phyloP scores from a whole-genome alignment of 768 basidiomycete species.

The Sarcomyxa edulis region DNA sequence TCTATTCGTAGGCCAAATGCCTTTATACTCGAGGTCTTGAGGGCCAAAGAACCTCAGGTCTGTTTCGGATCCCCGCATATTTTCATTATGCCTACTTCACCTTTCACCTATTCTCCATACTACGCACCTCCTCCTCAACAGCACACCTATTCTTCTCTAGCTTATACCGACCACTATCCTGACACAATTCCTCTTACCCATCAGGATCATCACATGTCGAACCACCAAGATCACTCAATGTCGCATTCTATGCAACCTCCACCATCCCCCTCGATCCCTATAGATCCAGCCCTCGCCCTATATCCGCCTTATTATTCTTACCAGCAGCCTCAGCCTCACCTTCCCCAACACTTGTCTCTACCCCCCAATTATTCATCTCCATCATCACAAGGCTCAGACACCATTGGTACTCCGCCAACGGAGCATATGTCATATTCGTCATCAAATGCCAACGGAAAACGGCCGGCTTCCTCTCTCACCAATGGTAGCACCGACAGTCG shows the following conservation, averaged over 20 bases:
- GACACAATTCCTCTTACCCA: constrained; percentile 21
- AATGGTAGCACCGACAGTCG: constrained; percentile 32
- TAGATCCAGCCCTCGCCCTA: constrained; percentile 68
- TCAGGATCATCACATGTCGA: constrained; percentile 27
- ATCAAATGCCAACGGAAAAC: constrained; percentile 57
- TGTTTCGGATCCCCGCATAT: background rate
- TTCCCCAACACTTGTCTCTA: constrained; percentile 51
- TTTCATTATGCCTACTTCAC: constrained; percentile 23
- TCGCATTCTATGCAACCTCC: constrained; percentile 46
- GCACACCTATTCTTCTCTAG: constrained; percentile 10
- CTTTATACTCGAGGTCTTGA: background rate
- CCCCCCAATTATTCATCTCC: constrained; percentile 67
- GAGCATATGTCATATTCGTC: constrained; percentile 52
- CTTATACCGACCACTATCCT: constrained; percentile 19
- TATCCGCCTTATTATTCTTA: constrained; percentile 62
- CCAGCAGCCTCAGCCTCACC: constrained; percentile 43
- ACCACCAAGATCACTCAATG: constrained; percentile 36
- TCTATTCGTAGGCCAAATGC: background rate
- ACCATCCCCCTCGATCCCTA: constrained; percentile 56
- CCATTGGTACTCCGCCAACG: constrained; percentile 67
- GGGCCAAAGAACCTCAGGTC: no score
- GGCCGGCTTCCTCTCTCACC: constrained; percentile 49
- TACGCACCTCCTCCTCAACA: constrained; percentile 25
- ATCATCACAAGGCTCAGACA: constrained; percentile 75
- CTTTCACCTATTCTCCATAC: constrained; percentile 29